Evolutionary conservation across 305 asterid species (phyloP).

Genomic region (Coffea humblotiana): DNA sequence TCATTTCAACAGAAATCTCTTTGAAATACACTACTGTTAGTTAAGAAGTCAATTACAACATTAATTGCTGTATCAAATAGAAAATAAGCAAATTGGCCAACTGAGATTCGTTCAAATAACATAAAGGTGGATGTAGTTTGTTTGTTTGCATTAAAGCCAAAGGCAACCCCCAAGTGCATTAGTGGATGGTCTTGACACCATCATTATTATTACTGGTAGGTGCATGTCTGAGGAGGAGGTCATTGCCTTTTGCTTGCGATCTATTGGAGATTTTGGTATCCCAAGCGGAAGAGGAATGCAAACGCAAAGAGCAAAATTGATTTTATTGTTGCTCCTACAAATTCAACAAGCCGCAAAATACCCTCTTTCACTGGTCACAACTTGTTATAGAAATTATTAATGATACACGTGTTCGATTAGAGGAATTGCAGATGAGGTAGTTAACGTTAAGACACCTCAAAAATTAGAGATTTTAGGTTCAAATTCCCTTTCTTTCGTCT

Average conservation of each 20-base stretch:
- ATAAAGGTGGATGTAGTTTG: constrained; percentile 7
- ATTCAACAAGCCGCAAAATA: constrained; percentile 4
- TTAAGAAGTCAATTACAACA: background rate
- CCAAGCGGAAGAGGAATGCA: background rate
- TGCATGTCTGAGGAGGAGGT: constrained; percentile 21
- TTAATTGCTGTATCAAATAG: background rate
- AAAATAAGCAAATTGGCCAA: constrained; percentile 19
- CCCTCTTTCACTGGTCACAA: background rate
- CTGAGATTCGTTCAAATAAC: constrained; percentile 15
- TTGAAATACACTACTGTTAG: background rate
- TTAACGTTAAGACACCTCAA: background rate
- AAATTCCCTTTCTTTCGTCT: too few species aligned
- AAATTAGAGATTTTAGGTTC: too few species aligned
- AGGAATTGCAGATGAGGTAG: too few species aligned
- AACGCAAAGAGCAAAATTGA: background rate
- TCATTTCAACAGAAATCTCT: background rate
- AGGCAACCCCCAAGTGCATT: constrained; percentile 1
- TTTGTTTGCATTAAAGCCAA: constrained; percentile 12
- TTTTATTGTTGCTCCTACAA: background rate
- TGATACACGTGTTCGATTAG: background rate
- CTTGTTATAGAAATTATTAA: background rate
- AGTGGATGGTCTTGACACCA: background rate
- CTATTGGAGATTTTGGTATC: background rate
- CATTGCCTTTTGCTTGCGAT: constrained; percentile 5
- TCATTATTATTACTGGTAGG: background rate